Base-by-base conservation (phyloP, 371 early-diverging fungal species). In the Encephalitozoon hellem region DNA sequence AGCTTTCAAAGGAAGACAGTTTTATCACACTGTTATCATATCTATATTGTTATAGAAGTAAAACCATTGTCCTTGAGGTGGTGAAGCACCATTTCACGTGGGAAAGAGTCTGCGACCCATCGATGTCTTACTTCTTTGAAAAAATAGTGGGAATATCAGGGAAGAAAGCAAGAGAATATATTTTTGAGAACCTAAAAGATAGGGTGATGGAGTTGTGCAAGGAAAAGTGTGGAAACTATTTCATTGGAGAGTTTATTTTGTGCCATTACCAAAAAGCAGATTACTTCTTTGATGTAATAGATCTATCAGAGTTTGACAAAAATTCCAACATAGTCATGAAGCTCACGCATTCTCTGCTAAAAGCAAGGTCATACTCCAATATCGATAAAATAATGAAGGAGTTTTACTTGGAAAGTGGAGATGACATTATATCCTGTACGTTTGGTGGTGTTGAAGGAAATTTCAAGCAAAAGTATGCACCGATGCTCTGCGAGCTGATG, bases 71-170 rank as follows among this genome's bases (percentile, higher is more conserved):
- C 23, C 25, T 67, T 18, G 47, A 49, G 12, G 30, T 79, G 26
- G 32, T 78, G 2, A 51, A 69, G 34, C 25, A 38, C 11, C 41
- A 72, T 53, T 52, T 68, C 26, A 34, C 59, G 12, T 28, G 21
- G 41, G 52, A 63, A 34, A 53, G 69, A 21, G 52, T 64, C 9
- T 45, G 72, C 4, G 73, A 72, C 28, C 55, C 49, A 39, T 43
- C 69, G 26, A 64, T 39, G 12, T 63, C 76, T 4, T 81, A 69
- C 55, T 49, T 83, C 42, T 83, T 77, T 76, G 81, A 83, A 72
- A 74, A 70, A 67, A 64, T 79, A 51, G 67, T 76, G 38, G 21
- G 42, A 21, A 12, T 79, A 2, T 12, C 69, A 18, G 67, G 64
- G 26, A 43, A 38, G 39, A 74, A 67, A 39, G 53, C 78, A 11